Evolutionary conservation across 306 rosid species (phyloP), one percentile per base, ranked within the genome.

Genomic region (Quercus agrifolia): DNA sequence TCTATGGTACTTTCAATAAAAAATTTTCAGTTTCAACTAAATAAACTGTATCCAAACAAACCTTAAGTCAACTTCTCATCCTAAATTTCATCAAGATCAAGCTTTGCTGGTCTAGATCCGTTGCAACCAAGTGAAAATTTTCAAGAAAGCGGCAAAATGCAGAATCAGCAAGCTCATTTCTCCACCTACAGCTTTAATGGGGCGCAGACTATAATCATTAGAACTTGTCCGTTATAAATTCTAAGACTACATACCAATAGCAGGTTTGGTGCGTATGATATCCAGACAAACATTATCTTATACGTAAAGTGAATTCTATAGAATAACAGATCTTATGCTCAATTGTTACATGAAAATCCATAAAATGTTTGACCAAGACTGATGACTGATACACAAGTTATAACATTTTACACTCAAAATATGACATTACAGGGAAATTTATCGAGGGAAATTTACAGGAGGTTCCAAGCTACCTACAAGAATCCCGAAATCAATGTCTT

Each of bases 391-490:
- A 31, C 80, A 38, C 28, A 80, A 75, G 41, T 49, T 11, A 21
- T 44, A 82, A 79, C 54, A 79, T 79, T 81, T 74, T 80, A 80
- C 85, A 88, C 56, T 35, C 71, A 73, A 46, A 9, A 35, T 23
- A 61, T 49, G 44, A 59, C 70, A 70, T 46, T 78, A 77, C 77
- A 78, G 67, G 74, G 85, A 15, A 66, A 74, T 13, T 83, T 88
- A 89, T 88, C 91, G 87, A 11, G 96, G 75, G 85, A 93, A 93
- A 85, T 88, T 91, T 84, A 93, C 89, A 56, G 99, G 99, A 67
- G 99, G 89, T 76, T 96, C 98, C 94, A 96, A 81, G 87, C 94
- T 88, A 62, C 94, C 91, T 10, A 96, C 97, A 78, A 93, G 90
- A 78, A 90, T 96, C 79, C 87, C 99, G 12, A 93, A 92, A 80